These are phyloP conservation scores for Avena insularis DNA, from an alignment of 176 grass and related monocot genomes.

Conservation along the genomic window DNA sequence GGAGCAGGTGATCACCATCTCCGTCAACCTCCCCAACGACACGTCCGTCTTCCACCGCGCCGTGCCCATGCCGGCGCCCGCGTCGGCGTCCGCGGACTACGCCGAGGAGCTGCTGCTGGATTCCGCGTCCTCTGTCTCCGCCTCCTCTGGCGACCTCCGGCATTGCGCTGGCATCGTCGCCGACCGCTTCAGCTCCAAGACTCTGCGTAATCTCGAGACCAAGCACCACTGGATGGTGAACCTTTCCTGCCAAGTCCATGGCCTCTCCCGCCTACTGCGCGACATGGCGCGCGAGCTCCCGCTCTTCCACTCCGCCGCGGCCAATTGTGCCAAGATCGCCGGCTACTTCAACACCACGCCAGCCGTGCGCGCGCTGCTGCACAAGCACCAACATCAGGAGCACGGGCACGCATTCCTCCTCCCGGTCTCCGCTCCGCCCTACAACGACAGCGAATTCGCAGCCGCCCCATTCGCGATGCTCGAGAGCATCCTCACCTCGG, in stretches of 20 bases:
- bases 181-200: slow-evolving; percentile 76
- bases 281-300: slow-evolving; percentile 73
- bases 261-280: slow-evolving; percentile 45
- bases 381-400: slow-evolving; percentile 69
- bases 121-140: slow-evolving; percentile 51
- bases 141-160: slow-evolving; percentile 39
- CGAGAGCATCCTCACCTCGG: slow-evolving; percentile 65
- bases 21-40: slow-evolving; percentile 79
- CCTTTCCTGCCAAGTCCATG: slow-evolving; percentile 68
- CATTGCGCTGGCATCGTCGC: slow-evolving; percentile 83
- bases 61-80: slow-evolving; percentile 46
- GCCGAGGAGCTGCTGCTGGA: slow-evolving; percentile 71
- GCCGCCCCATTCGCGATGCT: slow-evolving; percentile 55
- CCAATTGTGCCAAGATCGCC: slow-evolving; percentile 66
- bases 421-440: slow-evolving; percentile 34
- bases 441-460: slow-evolving; percentile 14
- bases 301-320: slow-evolving; percentile 55
- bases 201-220: slow-evolving; percentile 66
- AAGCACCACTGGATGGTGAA: slow-evolving; percentile 89
- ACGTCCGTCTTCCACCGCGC: slow-evolving; percentile 70
- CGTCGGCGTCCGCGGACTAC: slow-evolving; percentile 43
- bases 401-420: slow-evolving; percentile 59
- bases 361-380: slow-evolving; percentile 59
- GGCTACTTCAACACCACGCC: slow-evolving; percentile 66
- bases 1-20: slow-evolving; percentile 54